Base-by-base conservation (phyloP, 768 basidiomycete genomes). In the Termitomyces sp. region DNA sequence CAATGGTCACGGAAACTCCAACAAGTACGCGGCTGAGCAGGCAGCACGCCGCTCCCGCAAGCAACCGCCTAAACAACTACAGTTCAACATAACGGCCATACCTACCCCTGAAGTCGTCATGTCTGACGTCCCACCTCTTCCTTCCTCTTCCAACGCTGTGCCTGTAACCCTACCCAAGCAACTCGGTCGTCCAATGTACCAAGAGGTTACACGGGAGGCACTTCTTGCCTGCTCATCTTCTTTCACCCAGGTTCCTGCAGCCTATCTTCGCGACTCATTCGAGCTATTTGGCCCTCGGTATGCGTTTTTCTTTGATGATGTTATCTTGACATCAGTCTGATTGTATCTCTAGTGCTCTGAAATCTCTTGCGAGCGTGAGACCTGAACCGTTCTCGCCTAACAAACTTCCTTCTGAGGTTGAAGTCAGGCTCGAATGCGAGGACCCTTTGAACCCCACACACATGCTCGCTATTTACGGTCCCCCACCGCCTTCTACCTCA, bases 201-300 rank as follows among this genome's bases (percentile, higher is more conserved):
- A 72, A 30, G 79, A 79, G 42, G 72, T 88, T 48, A 68, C 77
- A 16, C 65, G 67, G 22, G 80, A 80, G 34, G 75, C 78, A 41
- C 64, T 90, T 39, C 66, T 69, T 3, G 79, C 80, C 8, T 73
- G 83, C 58, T 82, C 82, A 36, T 79, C 83, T 24, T 76, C 73
- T 11, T 72, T 87, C 9, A 70, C 59, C 7, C 77, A 77, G 20
- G 74, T 81, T 12, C 78, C 81, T 18, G 60, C 81, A 36, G 72
- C 79, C 15, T 88, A 83, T 62, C 71, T 90, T 58, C 82, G 80
- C 18, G 78, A 82, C 33, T 72, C 72, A 18, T 68, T 89, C 30
- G 75, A 78, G 27, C 67, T 71, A 0, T 66, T 81, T 18, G 82
- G 82, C 2, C 65, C 72, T 58, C 61, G 64, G 79, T 81, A 66